Percentiles rank a stretch among this genome's conserved stretches.
Conservation (phyloP, 352 stramenopile genomes). For the Phytophthora foliorum region DNA sequence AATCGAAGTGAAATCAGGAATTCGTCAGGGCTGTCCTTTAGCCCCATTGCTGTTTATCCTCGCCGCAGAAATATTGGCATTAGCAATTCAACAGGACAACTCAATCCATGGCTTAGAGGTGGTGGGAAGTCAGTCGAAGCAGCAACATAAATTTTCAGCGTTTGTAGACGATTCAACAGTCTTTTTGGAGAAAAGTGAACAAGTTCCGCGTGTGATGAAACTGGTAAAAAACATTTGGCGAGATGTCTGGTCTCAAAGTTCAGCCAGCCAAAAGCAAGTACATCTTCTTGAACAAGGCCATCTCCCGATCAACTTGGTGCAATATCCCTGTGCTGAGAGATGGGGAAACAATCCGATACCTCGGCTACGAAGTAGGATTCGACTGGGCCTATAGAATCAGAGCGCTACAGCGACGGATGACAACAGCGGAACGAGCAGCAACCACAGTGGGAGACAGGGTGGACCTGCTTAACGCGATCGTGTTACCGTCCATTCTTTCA, state of each 20-base stretch:
- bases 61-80: too few species aligned
- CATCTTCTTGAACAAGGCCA: slow-evolving; percentile 4
- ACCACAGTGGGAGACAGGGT: not conserved
- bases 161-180: not conserved
- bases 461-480: not conserved
- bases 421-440: not conserved
- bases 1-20: too few species aligned
- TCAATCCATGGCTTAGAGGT: too few species aligned
- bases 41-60: too few species aligned
- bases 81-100: too few species aligned
- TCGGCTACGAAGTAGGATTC: slow-evolving; percentile 6
- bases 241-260: not conserved
- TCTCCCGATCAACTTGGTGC: not conserved
- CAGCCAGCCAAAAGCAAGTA: slow-evolving; percentile 1
- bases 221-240: not conserved
- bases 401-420: not conserved
- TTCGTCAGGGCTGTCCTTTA: too few species aligned
- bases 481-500: slow-evolving; percentile 8
- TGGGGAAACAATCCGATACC: not conserved
- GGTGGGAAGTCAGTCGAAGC: too few species aligned
- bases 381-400: not conserved
- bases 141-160: not conserved
- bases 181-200: not conserved
- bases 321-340: not conserved
- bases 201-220: not conserved